phyloP scores from a whole-genome alignment of 139 green algal species.

The Asterochloris sp. region DNA sequence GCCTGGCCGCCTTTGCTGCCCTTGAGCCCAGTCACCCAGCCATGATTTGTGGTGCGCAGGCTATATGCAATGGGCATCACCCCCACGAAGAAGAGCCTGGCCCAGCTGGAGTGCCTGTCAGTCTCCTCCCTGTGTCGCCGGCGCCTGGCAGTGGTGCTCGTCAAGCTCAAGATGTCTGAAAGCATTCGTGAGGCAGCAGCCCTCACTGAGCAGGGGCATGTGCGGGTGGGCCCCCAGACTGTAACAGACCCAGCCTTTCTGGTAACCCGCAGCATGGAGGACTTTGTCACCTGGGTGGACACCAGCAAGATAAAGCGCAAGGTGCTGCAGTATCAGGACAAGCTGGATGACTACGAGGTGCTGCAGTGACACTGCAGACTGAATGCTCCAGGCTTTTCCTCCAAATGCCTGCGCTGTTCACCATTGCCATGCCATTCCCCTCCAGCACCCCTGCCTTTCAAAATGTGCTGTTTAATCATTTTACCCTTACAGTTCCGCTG shows the following conservation, averaged over 20 bases:
- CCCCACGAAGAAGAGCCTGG: constrained; percentile 88
- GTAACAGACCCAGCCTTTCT: constrained; percentile 89
- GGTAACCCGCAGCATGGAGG: constrained; percentile 90
- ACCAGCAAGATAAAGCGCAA: constrained; percentile 95
- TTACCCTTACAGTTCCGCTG: too few species aligned
- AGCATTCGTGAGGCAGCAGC: constrained; percentile 86
- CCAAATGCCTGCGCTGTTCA: too few species aligned
- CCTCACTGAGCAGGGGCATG: constrained; percentile 96
- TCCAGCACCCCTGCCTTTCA: too few species aligned
- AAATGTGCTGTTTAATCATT: too few species aligned
- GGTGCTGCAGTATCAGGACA: constrained; percentile 94
- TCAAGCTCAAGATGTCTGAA: constrained; percentile 91
- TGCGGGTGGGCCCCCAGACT: constrained; percentile 91
- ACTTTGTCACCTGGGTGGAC: constrained; percentile 99
- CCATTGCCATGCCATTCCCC: too few species aligned
- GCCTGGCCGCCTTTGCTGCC: neutral
- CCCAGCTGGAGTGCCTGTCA: constrained; percentile 88
- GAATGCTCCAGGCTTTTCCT: too few species aligned
- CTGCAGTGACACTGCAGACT: constrained; percentile 4
- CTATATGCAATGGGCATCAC: constrained; percentile 93
- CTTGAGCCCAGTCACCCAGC: neutral
- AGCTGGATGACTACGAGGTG: constrained; percentile 94
- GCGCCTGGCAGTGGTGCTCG: constrained; percentile 91
- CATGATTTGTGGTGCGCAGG: constrained; percentile 32
- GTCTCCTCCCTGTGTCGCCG: constrained; percentile 89